Percentiles rank a stretch among this genome's conserved stretches.
phyloP scores from a whole-genome alignment of 1,284 basidiomycete genomes.

The Heterobasidion annosum region DNA sequence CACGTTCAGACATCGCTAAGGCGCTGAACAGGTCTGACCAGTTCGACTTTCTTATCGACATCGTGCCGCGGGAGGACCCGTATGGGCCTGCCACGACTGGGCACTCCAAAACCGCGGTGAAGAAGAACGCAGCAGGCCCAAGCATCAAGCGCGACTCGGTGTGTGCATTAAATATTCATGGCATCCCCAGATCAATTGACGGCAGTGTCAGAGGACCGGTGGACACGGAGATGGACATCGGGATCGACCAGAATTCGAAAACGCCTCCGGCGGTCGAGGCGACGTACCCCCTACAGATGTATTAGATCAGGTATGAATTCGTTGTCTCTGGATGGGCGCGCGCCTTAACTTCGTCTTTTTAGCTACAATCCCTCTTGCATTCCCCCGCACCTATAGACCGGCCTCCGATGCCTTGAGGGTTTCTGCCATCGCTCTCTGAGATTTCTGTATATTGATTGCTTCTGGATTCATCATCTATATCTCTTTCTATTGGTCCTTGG shows the following conservation, averaged over 20 bases:
- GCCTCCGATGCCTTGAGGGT: not conserved
- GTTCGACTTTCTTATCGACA: constrained; percentile 90
- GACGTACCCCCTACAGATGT: constrained; percentile 9
- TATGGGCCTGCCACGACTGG: constrained; percentile 14
- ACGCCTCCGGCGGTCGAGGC: not conserved
- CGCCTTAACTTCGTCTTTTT: not conserved
- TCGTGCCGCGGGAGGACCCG: constrained; percentile 77
- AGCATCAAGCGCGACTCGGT: constrained; percentile 7
- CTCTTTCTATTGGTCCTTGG: too few species aligned
- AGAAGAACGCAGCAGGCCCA: constrained; percentile 15
- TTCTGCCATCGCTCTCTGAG: not conserved
- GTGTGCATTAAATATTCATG: not conserved
- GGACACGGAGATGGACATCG: constrained; percentile 4
- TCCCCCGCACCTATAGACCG: constrained; percentile 9
- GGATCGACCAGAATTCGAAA: constrained; percentile 2
- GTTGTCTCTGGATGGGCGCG: not conserved
- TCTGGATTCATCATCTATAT: too few species aligned
- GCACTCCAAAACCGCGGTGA: constrained; percentile 9
- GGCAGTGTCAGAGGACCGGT: constrained; percentile 4
- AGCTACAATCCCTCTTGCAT: constrained; percentile 12
- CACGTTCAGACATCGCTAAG: constrained; percentile 84
- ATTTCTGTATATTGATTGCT: too few species aligned
- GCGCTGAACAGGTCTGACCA: constrained; percentile 87
- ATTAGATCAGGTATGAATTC: constrained; percentile 9
- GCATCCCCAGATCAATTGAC: not conserved